phyloP scores from a whole-genome alignment of 768 basidiomycete species.

The Lactarius evosmus region DNA sequence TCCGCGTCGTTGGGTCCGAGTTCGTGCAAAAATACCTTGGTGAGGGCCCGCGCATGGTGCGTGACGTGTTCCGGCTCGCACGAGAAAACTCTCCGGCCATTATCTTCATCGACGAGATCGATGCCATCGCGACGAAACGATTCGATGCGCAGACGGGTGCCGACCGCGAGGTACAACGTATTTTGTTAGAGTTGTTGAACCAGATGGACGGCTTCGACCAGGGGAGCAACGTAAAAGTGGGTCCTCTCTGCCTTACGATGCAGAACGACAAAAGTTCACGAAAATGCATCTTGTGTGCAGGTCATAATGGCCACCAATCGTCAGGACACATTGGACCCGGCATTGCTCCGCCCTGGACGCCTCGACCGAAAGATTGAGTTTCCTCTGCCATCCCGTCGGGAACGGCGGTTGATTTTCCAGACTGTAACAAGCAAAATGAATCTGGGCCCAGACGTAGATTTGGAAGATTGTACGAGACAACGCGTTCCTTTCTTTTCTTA shows the following conservation, averaged over 20 bases:
- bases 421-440: conserved; percentile 98
- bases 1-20: conserved; percentile 96
- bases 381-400: conserved; percentile 88
- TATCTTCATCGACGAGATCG: conserved; percentile 99
- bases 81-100: conserved; percentile 96
- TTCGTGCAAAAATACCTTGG: conserved; percentile 99
- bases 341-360: conserved; percentile 93
- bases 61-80: conserved; percentile 97
- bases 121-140: conserved; percentile 98
- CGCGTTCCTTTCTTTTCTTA: conserved; percentile 1
- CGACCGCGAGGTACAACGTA: conserved; percentile 98
- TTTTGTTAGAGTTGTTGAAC: conserved; percentile 91
- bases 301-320: conserved; percentile 99
- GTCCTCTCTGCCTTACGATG: conserved; percentile 15
- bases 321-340: conserved; percentile 96
- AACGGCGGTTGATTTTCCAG: conserved; percentile 97
- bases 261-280: background rate
- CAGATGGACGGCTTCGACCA: conserved; percentile 99
- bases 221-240: conserved; percentile 94
- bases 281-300: conserved; percentile 42
- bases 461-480: conserved; percentile 85
- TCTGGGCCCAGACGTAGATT: conserved; percentile 92
- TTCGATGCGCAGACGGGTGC: conserved; percentile 99
- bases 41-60: conserved; percentile 99
- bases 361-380: conserved; percentile 99